Conservation (phyloP, 2,329 filamentous ascomycete genomes). For the Colletotrichum filicis region DNA sequence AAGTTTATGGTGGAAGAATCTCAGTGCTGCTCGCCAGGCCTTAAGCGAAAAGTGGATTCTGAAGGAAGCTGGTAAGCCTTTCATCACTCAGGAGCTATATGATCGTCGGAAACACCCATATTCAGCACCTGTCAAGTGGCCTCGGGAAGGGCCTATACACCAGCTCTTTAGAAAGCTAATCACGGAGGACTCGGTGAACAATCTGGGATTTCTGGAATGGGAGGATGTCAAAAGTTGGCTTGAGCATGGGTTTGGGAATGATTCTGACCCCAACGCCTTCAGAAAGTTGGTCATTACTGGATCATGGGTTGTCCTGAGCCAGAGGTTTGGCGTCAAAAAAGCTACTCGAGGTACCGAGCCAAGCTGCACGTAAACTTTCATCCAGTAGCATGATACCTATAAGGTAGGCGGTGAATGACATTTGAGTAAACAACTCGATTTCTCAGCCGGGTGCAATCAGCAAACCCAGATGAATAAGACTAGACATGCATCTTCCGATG, state of each 20-base stretch:
- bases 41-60: slow-evolving; percentile 62
- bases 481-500: not conserved
- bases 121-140: slow-evolving; percentile 55
- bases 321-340: slow-evolving; percentile 19
- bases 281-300: slow-evolving; percentile 14
- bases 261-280: slow-evolving; percentile 40
- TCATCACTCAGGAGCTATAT: slow-evolving; percentile 62
- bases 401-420: too few relatives aligned
- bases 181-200: slow-evolving; percentile 48
- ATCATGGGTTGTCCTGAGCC: slow-evolving; percentile 28
- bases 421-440: too few relatives aligned
- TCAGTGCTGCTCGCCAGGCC: slow-evolving; percentile 30
- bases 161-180: slow-evolving; percentile 43
- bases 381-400: too few relatives aligned
- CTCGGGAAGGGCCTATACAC: slow-evolving; percentile 54
- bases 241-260: slow-evolving; percentile 49
- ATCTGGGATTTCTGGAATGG: slow-evolving; percentile 54
- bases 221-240: slow-evolving; percentile 44
- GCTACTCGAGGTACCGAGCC: not conserved
- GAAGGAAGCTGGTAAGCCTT: slow-evolving; percentile 49
- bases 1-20: slow-evolving; percentile 32
- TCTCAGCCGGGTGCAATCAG: too few relatives aligned
- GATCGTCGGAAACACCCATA: slow-evolving; percentile 59
- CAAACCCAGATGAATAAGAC: too few relatives aligned
- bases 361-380: not conserved